Conservation (phyloP, 257 asterid species). For the Nemophila menziesii region DNA sequence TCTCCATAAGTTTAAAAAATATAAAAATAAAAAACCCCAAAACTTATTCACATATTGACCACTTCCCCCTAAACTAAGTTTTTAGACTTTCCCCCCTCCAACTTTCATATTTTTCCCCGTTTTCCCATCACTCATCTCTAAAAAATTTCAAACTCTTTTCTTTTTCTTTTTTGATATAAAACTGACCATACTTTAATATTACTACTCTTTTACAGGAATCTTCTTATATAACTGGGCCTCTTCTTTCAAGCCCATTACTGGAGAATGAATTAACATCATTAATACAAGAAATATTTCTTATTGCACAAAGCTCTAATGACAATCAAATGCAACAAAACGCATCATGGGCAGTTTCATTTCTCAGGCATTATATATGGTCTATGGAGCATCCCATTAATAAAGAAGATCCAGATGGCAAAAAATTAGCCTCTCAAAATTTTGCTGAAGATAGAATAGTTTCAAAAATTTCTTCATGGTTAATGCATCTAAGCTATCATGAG, state of each 20-base stretch:
- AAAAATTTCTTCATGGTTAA: conserved; percentile 78
- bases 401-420: conserved; percentile 31
- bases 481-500: conserved; percentile 46
- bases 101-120: no score
- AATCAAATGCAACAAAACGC: conserved; percentile 63
- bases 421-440: conserved; percentile 39
- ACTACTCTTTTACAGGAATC: conserved; percentile 34
- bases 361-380: conserved; percentile 54
- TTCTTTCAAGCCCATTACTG: conserved; percentile 37
- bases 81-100: no score
- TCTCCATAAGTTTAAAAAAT: no score
- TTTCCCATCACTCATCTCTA: no score
- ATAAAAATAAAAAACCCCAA: no score
- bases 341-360: conserved; percentile 86
- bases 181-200: background rate
- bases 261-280: conserved; percentile 54
- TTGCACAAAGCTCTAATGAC: conserved; percentile 62
- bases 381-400: conserved; percentile 24
- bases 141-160: background rate
- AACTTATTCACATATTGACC: no score
- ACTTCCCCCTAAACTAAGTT: no score
- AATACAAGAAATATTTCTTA: conserved; percentile 75
- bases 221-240: conserved; percentile 39
- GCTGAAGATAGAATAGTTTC: conserved; percentile 62
- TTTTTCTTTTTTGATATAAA: no score